Conservation (phyloP, 352 stramenopile species). For the Plasmopara viticola region DNA sequence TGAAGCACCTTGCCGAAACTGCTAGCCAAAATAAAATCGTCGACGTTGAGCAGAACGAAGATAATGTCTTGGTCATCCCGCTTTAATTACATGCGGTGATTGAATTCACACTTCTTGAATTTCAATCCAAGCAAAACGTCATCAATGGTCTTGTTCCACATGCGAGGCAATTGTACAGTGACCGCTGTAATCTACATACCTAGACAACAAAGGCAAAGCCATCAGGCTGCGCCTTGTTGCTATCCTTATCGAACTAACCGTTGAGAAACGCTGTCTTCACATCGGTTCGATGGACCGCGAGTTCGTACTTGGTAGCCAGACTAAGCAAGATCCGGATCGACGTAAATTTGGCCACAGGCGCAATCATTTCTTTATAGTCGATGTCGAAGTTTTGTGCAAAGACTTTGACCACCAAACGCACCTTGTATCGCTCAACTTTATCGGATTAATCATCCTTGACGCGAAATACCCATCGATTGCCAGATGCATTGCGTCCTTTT, state of each 20-base stretch:
- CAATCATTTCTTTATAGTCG: not conserved
- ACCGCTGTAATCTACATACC: not conserved
- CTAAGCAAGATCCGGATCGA: not conserved
- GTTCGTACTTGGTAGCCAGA: not conserved
- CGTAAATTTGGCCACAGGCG: not conserved
- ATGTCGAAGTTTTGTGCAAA: not conserved
- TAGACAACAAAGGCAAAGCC: not conserved
- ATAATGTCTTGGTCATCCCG: not conserved
- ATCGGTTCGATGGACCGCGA: not conserved
- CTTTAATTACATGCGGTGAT: not conserved
- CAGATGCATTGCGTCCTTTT: not conserved
- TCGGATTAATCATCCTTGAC: not conserved
- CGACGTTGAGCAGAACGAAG: not conserved
- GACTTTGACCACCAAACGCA: not conserved
- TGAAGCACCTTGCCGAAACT: no score
- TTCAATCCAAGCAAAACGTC: not conserved
- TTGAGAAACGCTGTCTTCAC: not conserved
- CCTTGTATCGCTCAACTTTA: not conserved
- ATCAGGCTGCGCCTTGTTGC: not conserved
- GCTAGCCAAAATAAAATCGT: not conserved
- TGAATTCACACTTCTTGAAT: not conserved
- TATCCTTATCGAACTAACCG: not conserved
- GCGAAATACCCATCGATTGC: not conserved
- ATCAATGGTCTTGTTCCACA: not conserved
- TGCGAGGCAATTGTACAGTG: not conserved